Evolutionary conservation across 2,329 filamentous ascomycete genomes (phyloP), one percentile per base, ranked within the genome.

Genomic region (Aureobasidium sp.): DNA sequence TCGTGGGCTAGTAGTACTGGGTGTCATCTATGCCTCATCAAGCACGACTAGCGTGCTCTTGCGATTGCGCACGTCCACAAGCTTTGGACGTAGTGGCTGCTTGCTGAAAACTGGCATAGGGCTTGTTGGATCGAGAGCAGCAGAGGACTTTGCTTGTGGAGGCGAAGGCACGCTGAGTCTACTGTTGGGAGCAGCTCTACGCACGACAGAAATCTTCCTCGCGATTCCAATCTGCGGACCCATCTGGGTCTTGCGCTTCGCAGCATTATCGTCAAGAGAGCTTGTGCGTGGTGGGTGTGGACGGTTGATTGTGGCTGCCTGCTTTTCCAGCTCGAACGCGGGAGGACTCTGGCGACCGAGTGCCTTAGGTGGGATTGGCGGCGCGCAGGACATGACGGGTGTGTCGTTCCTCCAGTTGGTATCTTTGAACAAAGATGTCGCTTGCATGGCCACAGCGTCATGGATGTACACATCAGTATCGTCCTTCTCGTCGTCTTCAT

Each of bases 41-140:
- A 71, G 65, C 50, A 71, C 61, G 3, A 69, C 70, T 29, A 70
- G 64, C 34, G 69, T 70, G 57, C 71, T 72, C 66, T 71, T 72
- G 43, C 71, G 64, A 47, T 70, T 68, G 62, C 66, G 63, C 63
- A 74, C 53, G 46, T 73, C 69, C 50, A 74, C 71, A 3, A 74
- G 67, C 34, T 68, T 63, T 24, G 72, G 72, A 27, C 66, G 52
- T 15, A 73, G 39, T 13, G 71, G 70, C 57, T 69, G 69, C 53
- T 68, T 71, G 20, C 63, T 67, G 51, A 59, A 65, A 37, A 66
- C 64, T 24, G 69, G 65, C 36, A 56, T 46, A 3, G 61, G 62
- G n/a, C 34, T 24, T 20, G 24, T 51, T 12, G 51, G 47, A 17
- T 60, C 48, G 17, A 50, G n/a, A 29, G 27, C 37, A 20, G 24